Evolutionary conservation across 164 flowering plant genomes (phyloP), one percentile per base, ranked within the genome.

Genomic region (Santalum album): DNA sequence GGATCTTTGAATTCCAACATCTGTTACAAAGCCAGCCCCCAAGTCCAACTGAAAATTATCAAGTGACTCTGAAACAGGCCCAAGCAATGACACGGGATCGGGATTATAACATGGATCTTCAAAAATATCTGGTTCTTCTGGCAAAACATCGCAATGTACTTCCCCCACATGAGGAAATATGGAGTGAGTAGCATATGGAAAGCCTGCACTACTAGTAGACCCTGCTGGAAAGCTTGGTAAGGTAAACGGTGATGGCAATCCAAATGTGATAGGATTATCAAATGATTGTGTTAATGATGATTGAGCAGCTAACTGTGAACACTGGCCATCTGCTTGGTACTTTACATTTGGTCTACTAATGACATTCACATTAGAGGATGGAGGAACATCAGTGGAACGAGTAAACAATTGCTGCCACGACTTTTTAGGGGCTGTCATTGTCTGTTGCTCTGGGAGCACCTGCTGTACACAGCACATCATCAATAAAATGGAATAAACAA

Each of bases 1-100:
- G 39, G 81, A 62, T 48, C 58, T 78, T 53, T 72, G 83, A 45
- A 70, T 21, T 64, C 64, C 79, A 17, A 51, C 38, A 55, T 78
- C 79, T 35, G 66, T 20, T 16, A 62, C 70, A 70, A 76, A 81
- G 24, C 80, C 79, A 64, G 72, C n/a, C n/a, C 86, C 88, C 16
- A 69, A 57, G 66, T 87, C 97, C 66, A 80, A 65, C 39, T 85
- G 79, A 70, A 90, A 90, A 73, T 83, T 78, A 66, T 87, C 85
- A 65, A 91, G 88, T 50, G 98, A 88, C 64, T 88, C 96, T n/a
- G 95, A 86, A 57, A 91, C 87, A 25, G 98, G 98, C 27, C 98
- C 98, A 60, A 91, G 86, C 69, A 91, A 70, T 14, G 90, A 83
- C 29, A 69, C 77, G 2, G 89, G 89, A 73, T 91, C 96, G 32